Evolutionary conservation across 345 rosid genomes (phyloP).

Genomic region (Eucalyptus leucophloia): DNA sequence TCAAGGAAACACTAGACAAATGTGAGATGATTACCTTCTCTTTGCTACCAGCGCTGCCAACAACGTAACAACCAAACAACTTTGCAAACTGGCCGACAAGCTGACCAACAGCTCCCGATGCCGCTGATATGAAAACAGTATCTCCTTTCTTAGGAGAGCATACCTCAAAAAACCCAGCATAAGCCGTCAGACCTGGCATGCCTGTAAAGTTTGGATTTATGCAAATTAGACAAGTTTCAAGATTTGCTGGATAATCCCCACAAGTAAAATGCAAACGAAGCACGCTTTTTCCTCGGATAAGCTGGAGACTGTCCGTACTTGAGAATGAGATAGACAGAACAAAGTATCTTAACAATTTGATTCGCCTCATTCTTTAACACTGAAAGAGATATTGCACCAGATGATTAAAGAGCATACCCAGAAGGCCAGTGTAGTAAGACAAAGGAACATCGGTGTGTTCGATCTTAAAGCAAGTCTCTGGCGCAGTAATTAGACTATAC

Average conservation of each 20-base stretch:
- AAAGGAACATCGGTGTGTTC: constrained; percentile 3
- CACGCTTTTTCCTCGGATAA: not conserved
- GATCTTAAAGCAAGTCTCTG: not conserved
- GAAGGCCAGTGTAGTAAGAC: constrained; percentile 12
- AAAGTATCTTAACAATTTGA: not conserved
- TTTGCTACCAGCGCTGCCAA: too few relatives aligned
- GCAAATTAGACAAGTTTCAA: not conserved
- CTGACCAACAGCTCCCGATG: too few relatives aligned
- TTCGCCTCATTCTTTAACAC: not conserved
- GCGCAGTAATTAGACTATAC: not conserved
- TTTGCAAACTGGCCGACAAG: too few relatives aligned
- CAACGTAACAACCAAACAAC: too few relatives aligned
- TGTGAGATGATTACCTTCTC: too few relatives aligned
- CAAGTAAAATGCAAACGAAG: not conserved
- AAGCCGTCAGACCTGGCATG: too few relatives aligned
- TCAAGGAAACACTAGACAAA: too few relatives aligned
- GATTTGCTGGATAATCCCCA: not conserved
- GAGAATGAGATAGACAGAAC: not conserved
- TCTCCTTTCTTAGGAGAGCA: too few relatives aligned
- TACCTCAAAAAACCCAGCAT: too few relatives aligned
- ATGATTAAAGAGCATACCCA: not conserved
- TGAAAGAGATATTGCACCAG: not conserved
- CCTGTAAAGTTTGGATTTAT: too few relatives aligned
- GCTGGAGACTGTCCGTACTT: not conserved
- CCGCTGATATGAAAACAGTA: too few relatives aligned